Conservation (phyloP, 2,329 filamentous ascomycete genomes). For the Cytospora chrysosperma region DNA sequence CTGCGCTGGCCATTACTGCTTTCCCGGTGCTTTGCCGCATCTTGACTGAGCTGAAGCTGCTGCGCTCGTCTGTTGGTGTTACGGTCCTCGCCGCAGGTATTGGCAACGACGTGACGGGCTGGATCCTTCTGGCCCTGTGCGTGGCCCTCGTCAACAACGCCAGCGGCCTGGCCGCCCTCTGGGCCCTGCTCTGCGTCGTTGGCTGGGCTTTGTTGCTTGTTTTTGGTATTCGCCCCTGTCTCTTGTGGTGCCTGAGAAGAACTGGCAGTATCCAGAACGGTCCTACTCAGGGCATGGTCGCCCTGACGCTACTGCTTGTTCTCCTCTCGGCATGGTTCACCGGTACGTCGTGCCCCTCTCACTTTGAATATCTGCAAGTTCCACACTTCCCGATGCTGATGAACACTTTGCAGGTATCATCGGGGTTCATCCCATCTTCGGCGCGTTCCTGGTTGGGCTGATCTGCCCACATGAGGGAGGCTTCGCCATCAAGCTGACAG, state of each 20-base stretch:
- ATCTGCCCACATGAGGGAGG: slow-evolving; percentile 89
- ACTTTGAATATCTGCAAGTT: slow-evolving; percentile 2
- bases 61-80: slow-evolving; percentile 79
- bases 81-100: slow-evolving; percentile 89
- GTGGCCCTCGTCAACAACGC: slow-evolving; percentile 90
- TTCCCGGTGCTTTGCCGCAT: slow-evolving; percentile 94
- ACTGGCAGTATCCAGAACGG: slow-evolving; percentile 82
- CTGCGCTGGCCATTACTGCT: slow-evolving; percentile 88
- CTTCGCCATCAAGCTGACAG: slow-evolving; percentile 86
- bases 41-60: slow-evolving; percentile 82
- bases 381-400: neutral
- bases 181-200: slow-evolving; percentile 72
- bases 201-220: slow-evolving; percentile 77
- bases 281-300: slow-evolving; percentile 80
- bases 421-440: slow-evolving; percentile 92
- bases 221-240: slow-evolving; percentile 69
- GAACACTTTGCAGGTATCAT: slow-evolving; percentile 59
- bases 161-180: slow-evolving; percentile 78
- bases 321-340: slow-evolving; percentile 84
- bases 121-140: slow-evolving; percentile 89
- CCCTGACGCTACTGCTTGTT: slow-evolving; percentile 76
- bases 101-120: slow-evolving; percentile 87
- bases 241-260: slow-evolving; percentile 70
- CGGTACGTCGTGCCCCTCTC: slow-evolving; percentile 30
- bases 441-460: slow-evolving; percentile 83